Percentiles rank a stretch among this genome's conserved stretches.
phyloP scores from a whole-genome alignment of 2,329 filamentous ascomycete genomes.

The Cladosporium austrohemisphaericum region DNA sequence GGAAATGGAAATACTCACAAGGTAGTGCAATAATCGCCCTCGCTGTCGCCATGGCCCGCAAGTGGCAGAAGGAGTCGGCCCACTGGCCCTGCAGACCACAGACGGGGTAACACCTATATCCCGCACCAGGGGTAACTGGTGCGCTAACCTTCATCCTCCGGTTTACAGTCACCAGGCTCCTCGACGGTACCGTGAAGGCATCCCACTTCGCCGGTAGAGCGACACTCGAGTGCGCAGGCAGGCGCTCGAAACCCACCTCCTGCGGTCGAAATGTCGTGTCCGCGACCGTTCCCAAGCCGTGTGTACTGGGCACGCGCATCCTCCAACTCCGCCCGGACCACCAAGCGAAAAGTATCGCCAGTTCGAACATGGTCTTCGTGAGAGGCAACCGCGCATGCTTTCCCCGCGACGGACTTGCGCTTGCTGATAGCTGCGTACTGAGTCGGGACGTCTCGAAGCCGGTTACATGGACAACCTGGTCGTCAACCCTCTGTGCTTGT shows the following conservation, averaged over 20 bases:
- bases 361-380: constrained; percentile 5
- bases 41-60: neutral
- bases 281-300: too few relatives aligned
- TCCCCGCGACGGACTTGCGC: neutral
- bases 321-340: neutral
- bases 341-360: constrained; percentile 4
- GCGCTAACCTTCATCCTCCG: neutral
- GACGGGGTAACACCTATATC: neutral
- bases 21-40: neutral
- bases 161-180: too few relatives aligned
- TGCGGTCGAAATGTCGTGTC: too few relatives aligned
- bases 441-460: constrained; percentile 1
- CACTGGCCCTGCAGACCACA: neutral
- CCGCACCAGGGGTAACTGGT: neutral
- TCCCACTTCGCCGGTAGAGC: too few relatives aligned
- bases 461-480: too few relatives aligned
- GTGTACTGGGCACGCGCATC: neutral
- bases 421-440: neutral
- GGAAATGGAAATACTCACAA: neutral
- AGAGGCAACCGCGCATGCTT: neutral
- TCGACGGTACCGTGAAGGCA: too few relatives aligned
- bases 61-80: constrained; percentile 4
- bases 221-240: too few relatives aligned
- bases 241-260: too few relatives aligned
- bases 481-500: too few relatives aligned